Base-by-base conservation (phyloP, 345 rosid species). In the Schrenkiella parvula region DNA sequence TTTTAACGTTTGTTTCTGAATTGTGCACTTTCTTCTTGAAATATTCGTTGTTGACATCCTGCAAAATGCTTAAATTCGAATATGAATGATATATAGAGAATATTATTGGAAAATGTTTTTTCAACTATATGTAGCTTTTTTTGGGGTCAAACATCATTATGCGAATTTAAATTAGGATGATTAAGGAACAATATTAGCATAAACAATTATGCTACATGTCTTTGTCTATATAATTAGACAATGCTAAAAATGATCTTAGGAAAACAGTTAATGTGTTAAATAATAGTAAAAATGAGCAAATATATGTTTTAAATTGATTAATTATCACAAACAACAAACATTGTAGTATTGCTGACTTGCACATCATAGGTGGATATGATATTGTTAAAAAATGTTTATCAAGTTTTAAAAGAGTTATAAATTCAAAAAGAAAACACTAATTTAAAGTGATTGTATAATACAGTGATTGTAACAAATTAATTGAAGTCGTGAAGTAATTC, bases 1-100 rank as follows among this genome's bases (percentile, higher is more conserved):
- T 58, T 46, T 17, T 2, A 23, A 70, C 61, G 35, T 63, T 41
- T 53, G 76, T 17, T 17, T 64, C 29, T 55, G 29, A 34, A 25
- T 55, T 64, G 70, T 55, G 8, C 70, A 42, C 22, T 61, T 71
- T 70, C 74, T 58, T 46, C 66, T 26, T 72, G 56, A 32, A 64
- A 34, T 73, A 73, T 55, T 73, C 77, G 50, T 29, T 73, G 64
- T 64, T 72, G 70, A 71, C 75, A 62, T 71, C 46, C 70, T 32
- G 64, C 31, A 55, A 55, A 73, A 64, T 35, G 64, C 42, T 56
- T 44, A 43, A 23, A 64, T 52, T 72, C 54, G 35, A 72, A 61
- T 31, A 51, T 21, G 34, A 52, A 29, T 39, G 39, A 28, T 41
- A 64, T 23, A 51, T 53, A 26, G 12, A 26, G 13, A 18, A 37